Conservation (phyloP, 2,329 filamentous ascomycete genomes). For the Pyrenophora tritici-repentis region DNA sequence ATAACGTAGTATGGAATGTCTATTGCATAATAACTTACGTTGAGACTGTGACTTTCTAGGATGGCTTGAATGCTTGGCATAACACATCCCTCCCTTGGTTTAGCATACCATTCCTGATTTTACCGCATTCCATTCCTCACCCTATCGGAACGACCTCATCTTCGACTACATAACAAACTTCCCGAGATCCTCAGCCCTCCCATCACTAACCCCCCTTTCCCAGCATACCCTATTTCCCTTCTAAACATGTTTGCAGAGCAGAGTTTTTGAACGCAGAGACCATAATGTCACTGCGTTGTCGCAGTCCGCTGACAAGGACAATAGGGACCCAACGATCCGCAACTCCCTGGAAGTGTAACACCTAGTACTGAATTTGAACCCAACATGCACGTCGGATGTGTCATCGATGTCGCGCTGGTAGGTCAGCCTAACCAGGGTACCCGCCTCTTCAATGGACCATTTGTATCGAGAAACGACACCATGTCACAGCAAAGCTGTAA, state of each 20-base stretch:
- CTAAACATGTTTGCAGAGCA: background rate
- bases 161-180: background rate
- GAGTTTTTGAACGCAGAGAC: background rate
- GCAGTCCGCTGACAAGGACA: background rate
- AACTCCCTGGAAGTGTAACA: background rate
- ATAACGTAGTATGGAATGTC: background rate
- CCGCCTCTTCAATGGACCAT: slow-evolving; percentile 5
- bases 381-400: slow-evolving; percentile 1
- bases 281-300: background rate
- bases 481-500: slow-evolving; percentile 7
- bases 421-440: background rate
- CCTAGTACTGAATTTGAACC: background rate
- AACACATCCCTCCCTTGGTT: background rate
- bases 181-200: background rate
- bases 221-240: background rate
- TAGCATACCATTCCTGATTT: background rate
- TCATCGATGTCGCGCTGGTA: background rate
- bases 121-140: background rate
- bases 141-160: background rate
- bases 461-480: background rate
- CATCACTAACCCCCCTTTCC: background rate
- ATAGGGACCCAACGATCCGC: background rate
- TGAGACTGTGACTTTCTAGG: too few relatives aligned
- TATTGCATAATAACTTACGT: too few relatives aligned
- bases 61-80: background rate